Evolutionary conservation across 2,329 filamentous ascomycete species (phyloP), one percentile per base, ranked within the genome.

Genomic region (Alternaria panax): DNA sequence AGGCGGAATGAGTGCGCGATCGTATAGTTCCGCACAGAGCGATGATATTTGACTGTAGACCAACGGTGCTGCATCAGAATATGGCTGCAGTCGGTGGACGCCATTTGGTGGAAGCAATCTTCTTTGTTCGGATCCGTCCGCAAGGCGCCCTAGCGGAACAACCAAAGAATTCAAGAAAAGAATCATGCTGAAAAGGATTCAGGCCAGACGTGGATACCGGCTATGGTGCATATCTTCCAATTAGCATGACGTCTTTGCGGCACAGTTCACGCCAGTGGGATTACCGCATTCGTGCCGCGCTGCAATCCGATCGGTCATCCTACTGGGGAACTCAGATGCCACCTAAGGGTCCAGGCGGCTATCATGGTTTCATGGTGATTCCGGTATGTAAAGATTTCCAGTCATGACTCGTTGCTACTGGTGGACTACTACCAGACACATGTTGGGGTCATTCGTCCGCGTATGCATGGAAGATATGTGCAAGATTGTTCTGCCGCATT

Each of bases 401-500:
- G 38, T 51, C 54, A 38, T 59, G 48, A 53, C 43, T 59, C 22
- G 43, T 18, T 24, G 28, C 28, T 34, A 57, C 20, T 40, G 46
- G 51, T 55, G 62, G 46, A 51, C 54, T 59, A 38, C 51, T 22
- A 14, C 36, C 34, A 41, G 48, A 43, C 9, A 14, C 14, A n/a
- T 48, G 20, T 22, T 53, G 36, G 20, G 56, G 60, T 25, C 51
- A 51, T 28, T 62, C 52, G 22, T 59, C 54, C 11, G 59, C 51
- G 42, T 62, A 47, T 27, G 53, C 45, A 20, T 51, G 46, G 34
- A 66, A 67, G 4, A 63, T 57, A 18, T 69, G 60, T 4, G 54
- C 54, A 7, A 69, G 55, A 27, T 64, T 61, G 27, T 57, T 61
- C 54, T 66, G 67, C 22, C 58, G 63, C 68, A 70, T 71, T 22